Evolutionary conservation across 192 early-diverging fungal species (phyloP).

Genomic region (Rhizophlyctis rosea): DNA sequence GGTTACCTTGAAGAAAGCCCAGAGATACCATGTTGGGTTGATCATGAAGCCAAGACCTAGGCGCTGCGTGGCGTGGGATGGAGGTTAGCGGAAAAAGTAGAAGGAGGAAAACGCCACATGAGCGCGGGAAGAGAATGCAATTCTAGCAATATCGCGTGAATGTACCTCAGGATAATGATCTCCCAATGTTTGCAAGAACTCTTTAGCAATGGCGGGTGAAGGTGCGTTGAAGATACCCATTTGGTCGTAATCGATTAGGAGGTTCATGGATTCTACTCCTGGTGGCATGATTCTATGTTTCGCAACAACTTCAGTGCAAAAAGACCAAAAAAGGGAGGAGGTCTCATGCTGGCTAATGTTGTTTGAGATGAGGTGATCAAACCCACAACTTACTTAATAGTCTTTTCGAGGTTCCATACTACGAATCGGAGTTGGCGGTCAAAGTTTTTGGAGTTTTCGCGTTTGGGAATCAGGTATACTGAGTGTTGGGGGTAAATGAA

Average conservation of each 20-base stretch:
- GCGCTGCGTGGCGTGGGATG: too few relatives aligned
- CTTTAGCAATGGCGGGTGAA: conserved; percentile 32
- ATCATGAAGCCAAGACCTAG: conserved; percentile 51
- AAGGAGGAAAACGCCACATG: too few relatives aligned
- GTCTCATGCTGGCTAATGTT: too few relatives aligned
- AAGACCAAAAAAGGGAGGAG: too few relatives aligned
- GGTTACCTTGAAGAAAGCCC: conserved; percentile 69
- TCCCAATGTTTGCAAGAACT: conserved; percentile 75
- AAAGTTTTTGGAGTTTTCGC: conserved; percentile 73
- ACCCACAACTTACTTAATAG: conserved; percentile 61
- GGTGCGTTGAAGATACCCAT: conserved; percentile 68
- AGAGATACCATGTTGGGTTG: conserved; percentile 83
- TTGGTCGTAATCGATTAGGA: conserved; percentile 82
- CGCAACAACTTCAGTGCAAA: too few relatives aligned
- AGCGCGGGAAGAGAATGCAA: too few relatives aligned
- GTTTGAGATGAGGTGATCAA: too few relatives aligned
- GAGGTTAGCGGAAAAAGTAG: too few relatives aligned
- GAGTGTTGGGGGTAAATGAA: too few relatives aligned
- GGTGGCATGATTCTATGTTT: conserved; percentile 66
- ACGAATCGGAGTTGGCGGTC: conserved; percentile 75
- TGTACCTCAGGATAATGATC: conserved; percentile 96
- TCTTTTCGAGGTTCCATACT: conserved; percentile 77
- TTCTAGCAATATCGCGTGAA: too few relatives aligned
- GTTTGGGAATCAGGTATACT: conserved; percentile 23
- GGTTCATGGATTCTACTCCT: conserved; percentile 70